These are phyloP conservation scores for Diaporthe batatas DNA, from an alignment of 2,329 filamentous ascomycete species.

Conservation along the genomic window DNA sequence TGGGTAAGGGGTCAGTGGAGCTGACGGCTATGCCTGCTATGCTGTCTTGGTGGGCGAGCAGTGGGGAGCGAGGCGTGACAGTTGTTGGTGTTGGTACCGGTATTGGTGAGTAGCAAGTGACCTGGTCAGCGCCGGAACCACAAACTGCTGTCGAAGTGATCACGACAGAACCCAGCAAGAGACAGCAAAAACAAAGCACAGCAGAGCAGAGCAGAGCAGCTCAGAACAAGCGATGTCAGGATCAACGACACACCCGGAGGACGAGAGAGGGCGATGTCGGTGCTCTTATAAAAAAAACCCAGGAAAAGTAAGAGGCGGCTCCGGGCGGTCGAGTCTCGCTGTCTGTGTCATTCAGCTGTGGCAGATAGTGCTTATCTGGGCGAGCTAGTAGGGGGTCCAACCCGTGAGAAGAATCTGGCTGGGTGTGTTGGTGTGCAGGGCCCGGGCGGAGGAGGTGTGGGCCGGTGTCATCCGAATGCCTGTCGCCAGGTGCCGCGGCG, in stretches of 20 bases:
- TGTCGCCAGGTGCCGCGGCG: slow-evolving; percentile 27
- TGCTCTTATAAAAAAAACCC: slow-evolving; percentile 29
- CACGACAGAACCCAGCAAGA: background rate
- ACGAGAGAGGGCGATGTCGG: background rate
- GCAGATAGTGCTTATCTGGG: slow-evolving; percentile 31
- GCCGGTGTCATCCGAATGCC: slow-evolving; percentile 32
- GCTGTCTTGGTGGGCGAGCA: background rate
- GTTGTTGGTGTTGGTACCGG: background rate
- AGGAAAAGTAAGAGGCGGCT: background rate
- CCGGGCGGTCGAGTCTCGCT: background rate
- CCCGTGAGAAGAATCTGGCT: background rate
- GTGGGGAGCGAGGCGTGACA: background rate
- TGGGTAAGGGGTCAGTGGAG: background rate
- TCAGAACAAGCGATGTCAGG: slow-evolving; percentile 11
- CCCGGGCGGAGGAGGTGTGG: slow-evolving; percentile 14
- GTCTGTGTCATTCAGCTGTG: slow-evolving; percentile 24
- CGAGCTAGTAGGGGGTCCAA: slow-evolving; percentile 12
- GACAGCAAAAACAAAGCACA: background rate
- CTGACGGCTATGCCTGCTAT: background rate
- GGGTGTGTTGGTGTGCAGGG: background rate
- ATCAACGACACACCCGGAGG: background rate
- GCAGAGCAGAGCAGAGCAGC: background rate
- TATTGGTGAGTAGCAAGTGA: background rate
- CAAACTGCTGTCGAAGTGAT: background rate
- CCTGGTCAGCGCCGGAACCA: background rate